Conservation (phyloP, 148 eudicot genomes). For the Diospyros kaki region DNA sequence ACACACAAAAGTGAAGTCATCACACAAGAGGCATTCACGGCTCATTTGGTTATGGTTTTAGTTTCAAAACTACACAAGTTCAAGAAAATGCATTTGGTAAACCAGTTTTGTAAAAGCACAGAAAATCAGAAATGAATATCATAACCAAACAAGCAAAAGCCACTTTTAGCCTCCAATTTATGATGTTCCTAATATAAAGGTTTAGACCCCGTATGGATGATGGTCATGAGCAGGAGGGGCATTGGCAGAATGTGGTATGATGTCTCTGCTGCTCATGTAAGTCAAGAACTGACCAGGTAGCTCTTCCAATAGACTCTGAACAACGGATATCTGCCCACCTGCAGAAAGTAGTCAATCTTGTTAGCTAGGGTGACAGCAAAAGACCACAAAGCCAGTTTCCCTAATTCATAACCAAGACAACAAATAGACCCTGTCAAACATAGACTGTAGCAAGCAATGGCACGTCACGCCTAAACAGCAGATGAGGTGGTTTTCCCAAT, state of each 20-base stretch:
- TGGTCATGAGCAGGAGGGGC: not conserved
- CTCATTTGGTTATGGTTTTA: no score
- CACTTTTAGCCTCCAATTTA: not conserved
- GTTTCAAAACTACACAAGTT: no score
- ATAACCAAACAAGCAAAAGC: no score
- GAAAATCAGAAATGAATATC: no score
- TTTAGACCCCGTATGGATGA: not conserved
- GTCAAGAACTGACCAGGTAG: constrained; percentile 75
- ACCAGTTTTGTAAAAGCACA: no score
- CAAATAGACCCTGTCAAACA: no score
- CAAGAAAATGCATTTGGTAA: no score
- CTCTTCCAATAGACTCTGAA: constrained; percentile 70
- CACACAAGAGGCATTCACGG: no score
- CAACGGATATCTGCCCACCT: constrained; percentile 72
- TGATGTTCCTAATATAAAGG: not conserved
- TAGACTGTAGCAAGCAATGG: no score
- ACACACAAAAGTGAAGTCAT: no score
- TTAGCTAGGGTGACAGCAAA: not conserved
- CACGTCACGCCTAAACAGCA: no score
- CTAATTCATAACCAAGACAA: not conserved
- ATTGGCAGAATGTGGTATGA: constrained; percentile 38
- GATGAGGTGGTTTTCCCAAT: no score
- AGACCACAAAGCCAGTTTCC: not conserved
- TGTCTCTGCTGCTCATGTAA: constrained; percentile 67
- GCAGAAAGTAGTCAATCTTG: constrained; percentile 7